phyloP scores from a whole-genome alignment of 805 yeast species.

The Tetrapisispora nanseiensis region DNA sequence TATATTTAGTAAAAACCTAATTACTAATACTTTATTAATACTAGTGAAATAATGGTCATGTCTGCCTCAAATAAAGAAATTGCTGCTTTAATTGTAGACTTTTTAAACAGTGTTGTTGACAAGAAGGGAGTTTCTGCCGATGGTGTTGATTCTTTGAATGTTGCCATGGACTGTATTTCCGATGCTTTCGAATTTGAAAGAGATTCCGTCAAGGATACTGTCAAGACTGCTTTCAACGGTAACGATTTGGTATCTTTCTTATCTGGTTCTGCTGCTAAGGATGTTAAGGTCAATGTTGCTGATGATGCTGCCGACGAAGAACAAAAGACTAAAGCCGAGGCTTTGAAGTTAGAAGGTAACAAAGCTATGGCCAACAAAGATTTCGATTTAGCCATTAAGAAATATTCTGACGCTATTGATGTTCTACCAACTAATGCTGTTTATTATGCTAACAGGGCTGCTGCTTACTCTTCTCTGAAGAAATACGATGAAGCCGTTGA shows the following conservation, averaged over 20 bases:
- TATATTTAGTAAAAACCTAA: too few species aligned
- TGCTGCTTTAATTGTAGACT: constrained; percentile 67
- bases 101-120: constrained; percentile 48
- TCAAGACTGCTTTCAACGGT: constrained; percentile 36
- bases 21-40: too few species aligned
- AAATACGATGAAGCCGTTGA: constrained; percentile 67
- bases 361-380: constrained; percentile 73
- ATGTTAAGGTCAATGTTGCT: constrained; percentile 35
- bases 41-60: constrained; percentile 24
- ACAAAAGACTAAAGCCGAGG: constrained; percentile 66
- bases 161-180: constrained; percentile 78
- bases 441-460: constrained; percentile 89
- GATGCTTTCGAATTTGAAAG: constrained; percentile 63
- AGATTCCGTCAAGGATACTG: constrained; percentile 40
- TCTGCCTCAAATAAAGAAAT: constrained; percentile 47
- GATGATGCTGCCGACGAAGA: constrained; percentile 36
- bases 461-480: constrained; percentile 76
- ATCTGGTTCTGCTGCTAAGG: constrained; percentile 8
- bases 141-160: constrained; percentile 79
- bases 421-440: constrained; percentile 67
- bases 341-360: constrained; percentile 79
- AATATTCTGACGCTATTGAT: constrained; percentile 73
- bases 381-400: constrained; percentile 58
- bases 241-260: constrained; percentile 33
- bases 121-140: constrained; percentile 65